phyloP scores from a whole-genome alignment of 176 grass and related monocot genomes.

The Carex kokanica region DNA sequence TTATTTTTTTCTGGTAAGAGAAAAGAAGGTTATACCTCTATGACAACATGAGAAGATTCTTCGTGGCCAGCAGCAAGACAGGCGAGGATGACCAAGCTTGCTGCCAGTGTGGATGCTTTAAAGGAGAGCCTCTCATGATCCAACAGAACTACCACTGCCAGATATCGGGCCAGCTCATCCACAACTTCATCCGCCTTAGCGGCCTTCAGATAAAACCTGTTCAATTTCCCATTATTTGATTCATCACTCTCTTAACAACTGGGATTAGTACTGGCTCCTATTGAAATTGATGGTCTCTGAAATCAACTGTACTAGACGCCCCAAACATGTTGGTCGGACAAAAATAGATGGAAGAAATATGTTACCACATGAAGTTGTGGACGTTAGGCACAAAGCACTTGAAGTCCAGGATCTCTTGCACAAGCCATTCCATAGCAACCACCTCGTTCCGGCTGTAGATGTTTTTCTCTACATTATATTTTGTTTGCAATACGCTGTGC shows the following conservation, averaged over 20 bases:
- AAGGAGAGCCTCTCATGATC: conserved; percentile 82
- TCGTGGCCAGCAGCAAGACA: conserved; percentile 62
- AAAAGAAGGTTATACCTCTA: conserved; percentile 49
- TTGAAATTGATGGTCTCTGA: neutral
- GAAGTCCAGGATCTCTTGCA: conserved; percentile 86
- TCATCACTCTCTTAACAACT: neutral
- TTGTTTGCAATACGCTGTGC: conserved; percentile 58
- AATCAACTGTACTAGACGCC: neutral
- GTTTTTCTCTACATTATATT: conserved; percentile 58
- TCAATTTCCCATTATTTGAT: conserved; percentile 1
- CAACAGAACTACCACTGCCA: conserved; percentile 55
- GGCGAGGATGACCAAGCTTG: conserved; percentile 64
- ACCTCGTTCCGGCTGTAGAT: conserved; percentile 67
- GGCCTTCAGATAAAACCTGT: conserved; percentile 96
- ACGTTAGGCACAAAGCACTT: conserved; percentile 72
- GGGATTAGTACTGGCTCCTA: neutral
- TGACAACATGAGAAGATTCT: conserved; percentile 51
- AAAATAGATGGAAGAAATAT: neutral
- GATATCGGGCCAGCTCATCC: conserved; percentile 49
- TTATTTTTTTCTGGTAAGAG: conserved; percentile 11
- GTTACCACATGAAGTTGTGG: conserved; percentile 79
- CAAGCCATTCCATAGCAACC: conserved; percentile 92
- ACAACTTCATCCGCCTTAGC: conserved; percentile 55
- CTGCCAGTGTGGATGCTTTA: conserved; percentile 83
- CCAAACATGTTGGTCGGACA: neutral